Evolutionary conservation across 2,329 filamentous ascomycete species (phyloP).

Genomic region (Sporothrix euskadiensis): DNA sequence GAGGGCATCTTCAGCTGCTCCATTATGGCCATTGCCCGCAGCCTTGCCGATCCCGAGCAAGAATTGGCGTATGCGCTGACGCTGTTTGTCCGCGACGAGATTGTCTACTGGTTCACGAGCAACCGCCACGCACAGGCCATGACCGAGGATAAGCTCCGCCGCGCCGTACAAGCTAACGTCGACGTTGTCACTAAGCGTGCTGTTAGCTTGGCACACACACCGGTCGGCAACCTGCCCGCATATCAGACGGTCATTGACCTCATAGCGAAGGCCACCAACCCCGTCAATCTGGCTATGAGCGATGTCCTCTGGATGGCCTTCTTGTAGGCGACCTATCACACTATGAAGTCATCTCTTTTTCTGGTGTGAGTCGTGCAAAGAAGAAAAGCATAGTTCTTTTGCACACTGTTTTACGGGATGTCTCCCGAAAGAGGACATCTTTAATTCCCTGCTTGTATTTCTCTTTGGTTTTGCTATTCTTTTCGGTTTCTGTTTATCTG

Average conservation of each 20-base stretch:
- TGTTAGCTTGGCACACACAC: constrained; percentile 75
- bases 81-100: constrained; percentile 95
- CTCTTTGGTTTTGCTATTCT: not conserved
- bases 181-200: constrained; percentile 91
- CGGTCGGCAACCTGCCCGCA: constrained; percentile 79
- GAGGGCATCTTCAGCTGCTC: constrained; percentile 96
- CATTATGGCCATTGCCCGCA: constrained; percentile 94
- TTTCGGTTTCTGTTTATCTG: not conserved
- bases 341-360: not conserved
- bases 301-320: constrained; percentile 98
- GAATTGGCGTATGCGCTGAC: constrained; percentile 95
- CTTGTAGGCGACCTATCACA: constrained; percentile 54
- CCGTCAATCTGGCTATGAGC: constrained; percentile 80
- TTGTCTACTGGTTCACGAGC: constrained; percentile 93
- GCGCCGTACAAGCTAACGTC: constrained; percentile 68
- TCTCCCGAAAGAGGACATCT: not conserved
- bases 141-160: constrained; percentile 65
- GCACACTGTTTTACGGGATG: not conserved
- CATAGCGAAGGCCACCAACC: constrained; percentile 89
- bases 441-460: not conserved
- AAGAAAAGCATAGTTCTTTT: not conserved
- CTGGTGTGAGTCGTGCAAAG: not conserved
- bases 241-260: constrained; percentile 97
- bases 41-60: constrained; percentile 81
- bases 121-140: constrained; percentile 63